These are phyloP conservation scores for Eutrema japonicum DNA, from an alignment of 345 rosid species.

Conservation along the genomic window DNA sequence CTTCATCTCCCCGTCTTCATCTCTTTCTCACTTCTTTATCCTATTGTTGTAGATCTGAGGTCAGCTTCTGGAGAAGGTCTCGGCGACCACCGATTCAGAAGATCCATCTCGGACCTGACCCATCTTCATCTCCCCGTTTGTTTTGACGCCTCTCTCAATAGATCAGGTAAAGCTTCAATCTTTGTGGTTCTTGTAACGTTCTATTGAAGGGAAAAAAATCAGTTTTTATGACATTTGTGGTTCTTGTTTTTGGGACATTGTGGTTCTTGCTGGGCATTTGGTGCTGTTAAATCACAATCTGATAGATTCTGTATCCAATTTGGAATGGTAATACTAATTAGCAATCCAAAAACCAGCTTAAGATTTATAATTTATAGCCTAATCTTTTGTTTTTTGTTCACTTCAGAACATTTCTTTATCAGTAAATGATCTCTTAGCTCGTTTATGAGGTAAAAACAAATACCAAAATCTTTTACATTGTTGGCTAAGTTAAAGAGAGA, in stretches of 20 bases:
- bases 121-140: too few relatives aligned
- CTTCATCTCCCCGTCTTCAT: too few relatives aligned
- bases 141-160: too few relatives aligned
- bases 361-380: background rate
- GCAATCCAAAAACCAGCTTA: background rate
- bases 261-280: constrained; percentile 99
- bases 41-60: too few relatives aligned
- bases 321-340: constrained; percentile 59
- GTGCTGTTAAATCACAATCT: constrained; percentile 90
- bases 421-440: constrained; percentile 82
- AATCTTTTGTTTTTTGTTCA: background rate
- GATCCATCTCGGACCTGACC: too few relatives aligned
- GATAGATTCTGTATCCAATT: constrained; percentile 95
- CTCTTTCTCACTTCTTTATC: too few relatives aligned
- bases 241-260: constrained; percentile 78
- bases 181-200: too few relatives aligned
- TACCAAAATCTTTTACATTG: background rate
- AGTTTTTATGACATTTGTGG: constrained; percentile 18
- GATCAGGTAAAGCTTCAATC: too few relatives aligned
- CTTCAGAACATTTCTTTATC: constrained; percentile 78
- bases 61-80: too few relatives aligned
- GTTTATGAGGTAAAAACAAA: constrained; percentile 77
- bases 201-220: background rate
- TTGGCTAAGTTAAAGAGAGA: background rate
- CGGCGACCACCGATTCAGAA: too few relatives aligned